Base-by-base conservation (phyloP, 805 yeast genomes). In the Candida boidinii region DNA sequence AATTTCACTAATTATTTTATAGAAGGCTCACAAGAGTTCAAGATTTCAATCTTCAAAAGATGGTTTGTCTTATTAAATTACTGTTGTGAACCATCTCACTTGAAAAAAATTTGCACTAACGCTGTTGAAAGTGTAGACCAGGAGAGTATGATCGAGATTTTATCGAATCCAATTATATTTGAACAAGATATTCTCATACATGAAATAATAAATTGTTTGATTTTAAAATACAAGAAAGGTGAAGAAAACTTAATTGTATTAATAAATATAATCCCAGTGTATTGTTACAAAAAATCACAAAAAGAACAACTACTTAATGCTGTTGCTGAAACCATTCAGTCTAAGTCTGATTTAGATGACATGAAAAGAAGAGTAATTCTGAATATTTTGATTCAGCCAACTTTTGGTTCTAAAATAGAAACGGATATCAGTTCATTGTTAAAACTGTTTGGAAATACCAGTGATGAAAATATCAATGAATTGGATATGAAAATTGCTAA, bases 51-150 rank as follows among this genome's bases (percentile, higher is more conserved):
- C 0, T 62, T 76, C 32, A 40, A 45, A 8, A 69, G 84, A 44
- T 80, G 86, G 86, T 45, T 66, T 25, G 68, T 77, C 1, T 37
- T 79, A 1, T 34, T 66, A n/a, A n/a, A n/a, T n/a, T n/a, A n/a
- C n/a, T n/a, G n/a, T n/a, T n/a, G n/a, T n/a, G n/a, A n/a, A n/a
- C n/a, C n/a, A n/a, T n/a, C n/a, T n/a, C n/a, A n/a, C n/a, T n/a
- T n/a, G n/a, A n/a, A n/a, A n/a, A n/a, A n/a, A n/a, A n/a, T n/a
- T n/a, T n/a, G n/a, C n/a, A n/a, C n/a, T 42, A 29, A 37, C 5
- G 40, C 54, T 29, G 60, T 69, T 42, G 25, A 51, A 0, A 38
- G 44, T 7, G 28, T 28, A 11, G 46, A 53, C 0, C 50, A 60
- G n/a, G n/a, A n/a, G n/a, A n/a, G n/a, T n/a, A n/a, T n/a, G 3